A percentile compares a stretch with the other conserved stretches of the same genome.
phyloP scores from a whole-genome alignment of 768 basidiomycete genomes.

The Glaciozyma antarctica region DNA sequence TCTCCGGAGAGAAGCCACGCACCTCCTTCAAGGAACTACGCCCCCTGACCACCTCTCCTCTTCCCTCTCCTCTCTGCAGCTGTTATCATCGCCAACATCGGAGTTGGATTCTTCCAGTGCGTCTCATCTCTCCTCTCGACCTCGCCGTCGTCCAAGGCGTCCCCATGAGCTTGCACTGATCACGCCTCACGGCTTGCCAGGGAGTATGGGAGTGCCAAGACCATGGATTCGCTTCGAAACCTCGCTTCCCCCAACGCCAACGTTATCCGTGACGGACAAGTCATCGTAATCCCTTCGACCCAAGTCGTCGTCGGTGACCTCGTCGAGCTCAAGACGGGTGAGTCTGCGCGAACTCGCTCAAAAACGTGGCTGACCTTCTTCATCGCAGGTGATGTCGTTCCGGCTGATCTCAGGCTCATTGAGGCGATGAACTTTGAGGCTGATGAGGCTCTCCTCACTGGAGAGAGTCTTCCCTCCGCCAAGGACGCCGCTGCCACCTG shows the following conservation, averaged over 20 bases:
- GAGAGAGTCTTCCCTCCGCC: slow-evolving; percentile 41
- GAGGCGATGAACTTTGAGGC: slow-evolving; percentile 38
- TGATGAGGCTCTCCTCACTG: slow-evolving; percentile 44
- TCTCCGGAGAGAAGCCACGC: no score
- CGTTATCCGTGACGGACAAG: slow-evolving; percentile 45
- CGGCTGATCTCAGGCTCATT: slow-evolving; percentile 39
- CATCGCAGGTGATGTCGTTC: slow-evolving; percentile 31
- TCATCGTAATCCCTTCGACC: slow-evolving; percentile 43
- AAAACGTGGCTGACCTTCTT: background rate
- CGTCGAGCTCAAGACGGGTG: slow-evolving; percentile 42
- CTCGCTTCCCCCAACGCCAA: slow-evolving; percentile 47
- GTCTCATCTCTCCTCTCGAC: background rate
- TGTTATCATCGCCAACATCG: slow-evolving; percentile 41
- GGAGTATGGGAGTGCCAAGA: slow-evolving; percentile 48
- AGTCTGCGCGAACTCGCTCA: no score
- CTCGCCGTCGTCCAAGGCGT: background rate
- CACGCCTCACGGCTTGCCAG: slow-evolving; percentile 17
- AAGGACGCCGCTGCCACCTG: slow-evolving; percentile 34
- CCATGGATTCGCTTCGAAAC: slow-evolving; percentile 48
- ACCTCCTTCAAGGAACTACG: no score
- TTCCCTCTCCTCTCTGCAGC: slow-evolving; percentile 27
- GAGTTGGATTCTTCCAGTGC: slow-evolving; percentile 44
- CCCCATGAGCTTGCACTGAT: background rate
- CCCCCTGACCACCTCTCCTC: background rate
- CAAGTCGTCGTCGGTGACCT: slow-evolving; percentile 45